Evolutionary conservation across 495 filamentous ascomycete species (phyloP), one percentile per base, ranked within the genome.

Genomic region (Penicillium riverlandense): DNA sequence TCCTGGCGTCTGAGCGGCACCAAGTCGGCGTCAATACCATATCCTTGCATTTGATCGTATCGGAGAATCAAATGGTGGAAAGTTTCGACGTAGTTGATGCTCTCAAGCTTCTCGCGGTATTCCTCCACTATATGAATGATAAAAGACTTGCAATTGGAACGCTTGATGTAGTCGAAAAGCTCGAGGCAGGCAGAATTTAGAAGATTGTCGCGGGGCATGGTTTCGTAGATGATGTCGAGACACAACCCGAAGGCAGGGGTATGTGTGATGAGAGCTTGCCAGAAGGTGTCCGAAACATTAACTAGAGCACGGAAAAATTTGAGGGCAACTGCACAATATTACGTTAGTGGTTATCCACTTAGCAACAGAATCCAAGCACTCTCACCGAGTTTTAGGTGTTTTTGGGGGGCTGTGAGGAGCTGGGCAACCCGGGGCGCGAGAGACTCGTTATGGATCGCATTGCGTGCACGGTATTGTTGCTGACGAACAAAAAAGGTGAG

Each of bases 111-210:
- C 10, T 91, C 86, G 11, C 90, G 85, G 55, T 92, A 91, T 50
- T 86, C 88, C 53, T 94, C 88, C 27, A 95, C 88, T 31, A 96
- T 63, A 54, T 98, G 89, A 37, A 79, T 73, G 40, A 96, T 83
- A 32, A 96, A 69, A 6, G 83, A 76, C 58, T 88, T 92, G 52
- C 91, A 76, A 50, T 84, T 85, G 59, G 95, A 88, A 55, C 82
- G 81, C 58, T 83, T 88, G 52, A 98, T 88, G 52, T 84, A 88
- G 52, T 90, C 88, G 50, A 98, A 98, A 30, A 98, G 78, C 57
- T 98, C 92, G 11, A 97, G 74, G 63, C 88, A 96, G n/a, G 90
- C 91, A 11, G 90, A 96, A 56, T 92, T 92, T 29, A 98, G 77
- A 4, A 97, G 74, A 57, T 96, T 98, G 62, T 98, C 90, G n/a